Percentiles rank a stretch among this genome's conserved stretches.
phyloP scores from a whole-genome alignment of 2,329 filamentous ascomycete genomes.

The Rugonectria rugulosa region DNA sequence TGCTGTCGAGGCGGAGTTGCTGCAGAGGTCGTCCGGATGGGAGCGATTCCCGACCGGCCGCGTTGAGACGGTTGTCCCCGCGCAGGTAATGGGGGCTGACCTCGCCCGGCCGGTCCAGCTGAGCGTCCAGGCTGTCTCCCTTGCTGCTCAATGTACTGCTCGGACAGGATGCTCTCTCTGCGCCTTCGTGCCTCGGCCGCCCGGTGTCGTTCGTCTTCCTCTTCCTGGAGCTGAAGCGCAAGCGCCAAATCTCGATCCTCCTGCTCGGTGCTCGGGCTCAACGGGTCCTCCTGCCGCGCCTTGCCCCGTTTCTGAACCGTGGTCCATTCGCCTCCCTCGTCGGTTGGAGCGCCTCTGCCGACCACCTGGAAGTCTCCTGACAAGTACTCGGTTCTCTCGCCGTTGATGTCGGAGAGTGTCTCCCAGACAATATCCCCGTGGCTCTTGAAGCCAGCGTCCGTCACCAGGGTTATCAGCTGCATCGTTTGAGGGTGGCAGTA shows the following conservation, averaged over 20 bases:
- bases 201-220: conserved; percentile 84
- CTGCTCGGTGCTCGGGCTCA: conserved; percentile 64
- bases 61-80: conserved; percentile 18
- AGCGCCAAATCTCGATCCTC: conserved; percentile 89
- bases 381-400: conserved; percentile 82
- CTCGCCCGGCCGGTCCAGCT: conserved; percentile 24
- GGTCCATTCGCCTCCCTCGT: conserved; percentile 57
- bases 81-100: conserved; percentile 21
- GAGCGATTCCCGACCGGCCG: conserved; percentile 30
- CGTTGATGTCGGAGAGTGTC: conserved; percentile 86
- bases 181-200: conserved; percentile 68
- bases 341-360: conserved; percentile 55
- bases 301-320: conserved; percentile 55
- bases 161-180: conserved; percentile 72
- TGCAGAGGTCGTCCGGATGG: conserved; percentile 34
- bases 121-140: conserved; percentile 47
- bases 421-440: conserved; percentile 98
- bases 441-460: conserved; percentile 86
- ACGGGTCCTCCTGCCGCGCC: conserved; percentile 34
- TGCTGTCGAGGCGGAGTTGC: conserved; percentile 26
- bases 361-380: conserved; percentile 90
- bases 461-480: conserved; percentile 84
- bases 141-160: conserved; percentile 74
- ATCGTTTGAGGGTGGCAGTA: conserved; percentile 85
- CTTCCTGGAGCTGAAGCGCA: conserved; percentile 91